Conservation (phyloP, 371 early-diverging fungal genomes). For the Catenaria anguillulae region DNA sequence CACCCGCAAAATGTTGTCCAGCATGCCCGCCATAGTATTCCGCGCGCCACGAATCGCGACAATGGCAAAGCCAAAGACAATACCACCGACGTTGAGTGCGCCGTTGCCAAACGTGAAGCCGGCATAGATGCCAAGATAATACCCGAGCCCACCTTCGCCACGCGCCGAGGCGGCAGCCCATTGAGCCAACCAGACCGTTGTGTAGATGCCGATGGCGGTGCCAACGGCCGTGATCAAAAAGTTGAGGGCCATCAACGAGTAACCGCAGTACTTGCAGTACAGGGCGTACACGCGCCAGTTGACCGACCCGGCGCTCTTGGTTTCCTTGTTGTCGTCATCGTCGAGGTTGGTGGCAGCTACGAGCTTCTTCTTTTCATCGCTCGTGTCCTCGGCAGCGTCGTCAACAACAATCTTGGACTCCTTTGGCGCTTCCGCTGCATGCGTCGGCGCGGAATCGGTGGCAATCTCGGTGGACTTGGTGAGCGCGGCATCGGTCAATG, state of each 20-base stretch:
- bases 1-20: slow-evolving; percentile 24
- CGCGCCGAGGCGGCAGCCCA: background rate
- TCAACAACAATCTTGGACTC: no score
- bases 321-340: background rate
- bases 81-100: slow-evolving; percentile 48
- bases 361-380: background rate
- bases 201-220: background rate
- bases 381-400: background rate
- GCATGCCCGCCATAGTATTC: slow-evolving; percentile 43
- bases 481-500: no score
- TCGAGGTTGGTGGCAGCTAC: background rate
- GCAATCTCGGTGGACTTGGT: no score
- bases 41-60: slow-evolving; percentile 64
- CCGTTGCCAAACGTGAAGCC: slow-evolving; percentile 52
- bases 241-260: background rate
- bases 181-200: background rate
- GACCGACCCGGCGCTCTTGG: background rate
- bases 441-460: no score
- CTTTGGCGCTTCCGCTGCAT: no score
- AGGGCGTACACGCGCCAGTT: background rate
- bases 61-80: slow-evolving; percentile 56
- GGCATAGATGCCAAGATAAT: slow-evolving; percentile 44
- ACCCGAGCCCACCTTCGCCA: background rate
- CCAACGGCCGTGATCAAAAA: background rate
- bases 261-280: background rate